These are phyloP conservation scores for Pleurotus tuber-regium DNA, from an alignment of 768 basidiomycete species.

Conservation along the genomic window DNA sequence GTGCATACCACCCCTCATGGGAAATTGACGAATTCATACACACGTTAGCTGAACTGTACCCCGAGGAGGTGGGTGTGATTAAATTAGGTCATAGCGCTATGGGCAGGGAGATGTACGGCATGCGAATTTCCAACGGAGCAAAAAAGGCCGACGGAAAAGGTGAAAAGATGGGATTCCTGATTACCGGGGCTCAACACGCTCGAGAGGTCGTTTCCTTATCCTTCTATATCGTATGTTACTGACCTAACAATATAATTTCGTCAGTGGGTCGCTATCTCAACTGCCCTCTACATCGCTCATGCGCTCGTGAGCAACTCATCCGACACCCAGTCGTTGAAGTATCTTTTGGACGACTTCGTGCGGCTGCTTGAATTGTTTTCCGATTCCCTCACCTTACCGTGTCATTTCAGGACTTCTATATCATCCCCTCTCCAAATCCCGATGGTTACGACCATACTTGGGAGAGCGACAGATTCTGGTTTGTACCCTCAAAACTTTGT, in stretches of 20 bases:
- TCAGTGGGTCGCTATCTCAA: constrained; percentile 80
- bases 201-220: constrained; percentile 50
- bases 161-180: constrained; percentile 54
- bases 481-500: constrained; percentile 12
- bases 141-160: too few species aligned
- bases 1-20: constrained; percentile 51
- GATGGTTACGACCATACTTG: constrained; percentile 78
- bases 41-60: constrained; percentile 43
- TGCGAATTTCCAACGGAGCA: constrained; percentile 43
- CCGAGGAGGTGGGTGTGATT: constrained; percentile 43
- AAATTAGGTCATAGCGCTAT: constrained; percentile 56
- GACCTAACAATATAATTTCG: too few species aligned
- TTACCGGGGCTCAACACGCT: constrained; percentile 74
- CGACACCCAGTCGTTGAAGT: constrained; percentile 42
- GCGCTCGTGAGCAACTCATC: constrained; percentile 53
- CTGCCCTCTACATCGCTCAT: constrained; percentile 72
- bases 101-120: constrained; percentile 55
- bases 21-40: constrained; percentile 53
- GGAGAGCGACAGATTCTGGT: constrained; percentile 67
- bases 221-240: constrained; percentile 3
- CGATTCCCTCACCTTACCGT: constrained; percentile 7
- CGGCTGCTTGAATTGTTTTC: constrained; percentile 20
- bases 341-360: constrained; percentile 55
- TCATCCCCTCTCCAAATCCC: constrained; percentile 66
- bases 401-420: constrained; percentile 53